Evolutionary conservation across 2,329 filamentous ascomycete species (phyloP).

Genomic region (Aspergillus piperis): DNA sequence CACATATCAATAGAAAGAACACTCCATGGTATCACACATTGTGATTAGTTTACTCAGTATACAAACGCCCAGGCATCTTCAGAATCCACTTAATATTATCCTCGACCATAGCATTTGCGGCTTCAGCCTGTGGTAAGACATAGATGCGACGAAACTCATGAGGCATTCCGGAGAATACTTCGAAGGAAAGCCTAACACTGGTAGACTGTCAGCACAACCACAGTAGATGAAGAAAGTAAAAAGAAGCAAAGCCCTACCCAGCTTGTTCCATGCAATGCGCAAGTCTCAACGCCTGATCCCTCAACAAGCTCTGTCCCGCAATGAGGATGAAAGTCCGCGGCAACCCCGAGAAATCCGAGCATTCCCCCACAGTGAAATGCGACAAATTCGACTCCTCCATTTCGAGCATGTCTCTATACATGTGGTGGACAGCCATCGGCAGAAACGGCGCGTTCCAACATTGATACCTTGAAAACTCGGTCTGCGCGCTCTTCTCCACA

Average conservation of each 20-base stretch:
- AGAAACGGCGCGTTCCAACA: constrained; percentile 55
- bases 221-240: neutral
- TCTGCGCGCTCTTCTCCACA: constrained; percentile 36
- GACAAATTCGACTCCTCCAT: constrained; percentile 20
- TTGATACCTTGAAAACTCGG: constrained; percentile 47
- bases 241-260: constrained; percentile 36
- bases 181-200: constrained; percentile 52
- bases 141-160: constrained; percentile 50
- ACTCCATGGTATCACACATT: too few relatives aligned
- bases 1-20: neutral
- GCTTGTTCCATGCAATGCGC: constrained; percentile 47
- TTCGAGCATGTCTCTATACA: constrained; percentile 33
- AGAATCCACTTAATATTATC: constrained; percentile 31
- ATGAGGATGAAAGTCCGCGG: constrained; percentile 51
- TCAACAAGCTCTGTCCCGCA: constrained; percentile 50
- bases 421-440: constrained; percentile 40
- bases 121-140: constrained; percentile 24
- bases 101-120: constrained; percentile 31
- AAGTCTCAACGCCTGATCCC: constrained; percentile 54
- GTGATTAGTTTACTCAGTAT: too few relatives aligned
- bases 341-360: constrained; percentile 46
- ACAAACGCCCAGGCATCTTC: too few relatives aligned
- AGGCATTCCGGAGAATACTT: constrained; percentile 55
- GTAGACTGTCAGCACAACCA: neutral
- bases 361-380: constrained; percentile 37